phyloP scores from a whole-genome alignment of 2,329 filamentous ascomycete genomes.

The Talaromyces sp. region DNA sequence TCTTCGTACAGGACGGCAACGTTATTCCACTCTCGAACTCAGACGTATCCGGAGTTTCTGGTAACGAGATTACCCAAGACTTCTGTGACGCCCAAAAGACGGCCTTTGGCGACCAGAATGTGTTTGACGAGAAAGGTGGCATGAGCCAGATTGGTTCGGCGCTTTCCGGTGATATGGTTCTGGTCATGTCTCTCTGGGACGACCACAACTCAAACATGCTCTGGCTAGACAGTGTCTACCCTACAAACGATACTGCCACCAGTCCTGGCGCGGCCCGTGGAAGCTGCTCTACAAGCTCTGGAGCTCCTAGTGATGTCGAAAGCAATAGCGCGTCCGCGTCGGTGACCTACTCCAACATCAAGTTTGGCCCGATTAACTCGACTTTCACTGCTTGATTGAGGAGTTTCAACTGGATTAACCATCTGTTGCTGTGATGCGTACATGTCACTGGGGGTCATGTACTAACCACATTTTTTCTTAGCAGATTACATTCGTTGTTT shows the following conservation, averaged over 20 bases:
- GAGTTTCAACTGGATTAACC: not conserved
- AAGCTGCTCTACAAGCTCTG: constrained; percentile 49
- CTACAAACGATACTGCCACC: constrained; percentile 40
- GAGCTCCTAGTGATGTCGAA: constrained; percentile 37
- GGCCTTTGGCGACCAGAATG: constrained; percentile 50
- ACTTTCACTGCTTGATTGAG: constrained; percentile 26
- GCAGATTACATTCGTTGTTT: not conserved
- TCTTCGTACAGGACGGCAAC: constrained; percentile 60
- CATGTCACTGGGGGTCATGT: not conserved
- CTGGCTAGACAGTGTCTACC: constrained; percentile 67
- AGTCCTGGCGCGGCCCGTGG: constrained; percentile 50
- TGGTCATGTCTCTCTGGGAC: constrained; percentile 59
- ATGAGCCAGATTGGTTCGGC: constrained; percentile 52
- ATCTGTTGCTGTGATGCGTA: not conserved
- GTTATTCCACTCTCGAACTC: constrained; percentile 54
- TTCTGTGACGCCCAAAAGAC: constrained; percentile 56
- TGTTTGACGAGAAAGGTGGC: constrained; percentile 54
- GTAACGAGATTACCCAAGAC: constrained; percentile 52
- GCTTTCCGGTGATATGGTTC: constrained; percentile 55
- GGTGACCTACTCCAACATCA: constrained; percentile 58
- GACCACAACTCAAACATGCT: constrained; percentile 66
- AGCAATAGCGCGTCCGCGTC: constrained; percentile 37
- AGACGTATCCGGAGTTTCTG: constrained; percentile 42
- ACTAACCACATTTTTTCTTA: not conserved
- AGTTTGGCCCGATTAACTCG: constrained; percentile 52